Evolutionary conservation across 345 rosid species (phyloP).

Genomic region (Eucalyptus cloeziana): DNA sequence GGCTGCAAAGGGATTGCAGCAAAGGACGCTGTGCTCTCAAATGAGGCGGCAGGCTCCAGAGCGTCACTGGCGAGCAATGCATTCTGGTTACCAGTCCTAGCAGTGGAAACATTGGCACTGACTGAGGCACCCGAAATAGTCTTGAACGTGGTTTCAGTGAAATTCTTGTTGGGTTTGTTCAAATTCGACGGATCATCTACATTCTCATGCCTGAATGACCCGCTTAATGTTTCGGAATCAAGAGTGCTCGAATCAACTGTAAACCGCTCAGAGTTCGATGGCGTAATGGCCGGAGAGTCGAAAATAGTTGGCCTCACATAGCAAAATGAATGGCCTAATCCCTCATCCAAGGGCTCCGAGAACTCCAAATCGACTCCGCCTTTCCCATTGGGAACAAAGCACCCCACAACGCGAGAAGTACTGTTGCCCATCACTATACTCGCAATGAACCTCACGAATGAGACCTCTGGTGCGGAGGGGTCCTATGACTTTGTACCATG

Average conservation of each 20-base stretch:
- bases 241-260: constrained; percentile 90
- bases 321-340: constrained; percentile 97
- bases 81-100: constrained; percentile 79
- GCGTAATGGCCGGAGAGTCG: constrained; percentile 89
- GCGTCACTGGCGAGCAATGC: constrained; percentile 54
- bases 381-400: constrained; percentile 81
- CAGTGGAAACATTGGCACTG: constrained; percentile 94
- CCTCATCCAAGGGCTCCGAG: constrained; percentile 83
- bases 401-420: constrained; percentile 93
- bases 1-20: constrained; percentile 94
- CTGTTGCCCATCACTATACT: constrained; percentile 62
- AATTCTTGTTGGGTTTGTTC: constrained; percentile 39
- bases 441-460: constrained; percentile 15
- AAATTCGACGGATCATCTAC: constrained; percentile 60
- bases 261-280: constrained; percentile 87
- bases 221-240: constrained; percentile 82
- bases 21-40: constrained; percentile 92
- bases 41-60: constrained; percentile 91
- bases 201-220: constrained; percentile 70
- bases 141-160: constrained; percentile 84
- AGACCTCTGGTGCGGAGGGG: constrained; percentile 27
- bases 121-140: constrained; percentile 97
- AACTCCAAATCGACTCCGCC: constrained; percentile 75
- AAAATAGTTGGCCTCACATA: constrained; percentile 77
- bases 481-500: constrained; percentile 39